A percentile compares a stretch with the other conserved stretches of the same genome.
phyloP scores from a whole-genome alignment of 768 basidiomycete species.

The Cystobasidium ongulense region DNA sequence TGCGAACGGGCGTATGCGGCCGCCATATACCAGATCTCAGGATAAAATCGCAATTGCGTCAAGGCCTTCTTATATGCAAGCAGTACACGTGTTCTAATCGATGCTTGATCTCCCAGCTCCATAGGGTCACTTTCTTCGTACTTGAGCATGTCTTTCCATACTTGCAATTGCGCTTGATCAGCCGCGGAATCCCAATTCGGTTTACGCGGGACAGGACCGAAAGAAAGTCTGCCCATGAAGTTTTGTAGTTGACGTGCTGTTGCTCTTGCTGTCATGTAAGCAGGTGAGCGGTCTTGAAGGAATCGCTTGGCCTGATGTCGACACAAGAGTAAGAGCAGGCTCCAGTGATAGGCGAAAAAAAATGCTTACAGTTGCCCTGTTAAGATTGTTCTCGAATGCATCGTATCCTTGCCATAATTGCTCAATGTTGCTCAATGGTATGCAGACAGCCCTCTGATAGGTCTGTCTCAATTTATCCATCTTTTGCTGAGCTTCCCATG shows the following conservation, averaged over 20 bases:
- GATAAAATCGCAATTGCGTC: slow-evolving; percentile 84
- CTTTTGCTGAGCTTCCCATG: slow-evolving; percentile 93
- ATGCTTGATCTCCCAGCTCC: slow-evolving; percentile 71
- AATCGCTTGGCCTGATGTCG: slow-evolving; percentile 85
- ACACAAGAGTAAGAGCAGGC: background rate
- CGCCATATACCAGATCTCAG: slow-evolving; percentile 92
- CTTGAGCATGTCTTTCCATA: slow-evolving; percentile 86
- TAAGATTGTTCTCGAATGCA: slow-evolving; percentile 77
- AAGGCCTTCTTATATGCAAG: slow-evolving; percentile 82
- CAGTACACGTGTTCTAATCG: slow-evolving; percentile 62
- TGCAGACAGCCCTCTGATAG: slow-evolving; percentile 87
- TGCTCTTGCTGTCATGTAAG: slow-evolving; percentile 89
- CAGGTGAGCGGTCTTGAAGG: slow-evolving; percentile 79
- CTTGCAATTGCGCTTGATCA: slow-evolving; percentile 67
- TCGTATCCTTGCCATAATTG: slow-evolving; percentile 88
- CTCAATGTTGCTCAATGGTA: slow-evolving; percentile 89
- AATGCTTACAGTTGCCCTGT: slow-evolving; percentile 65
- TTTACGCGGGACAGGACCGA: slow-evolving; percentile 57
- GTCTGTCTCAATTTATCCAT: slow-evolving; percentile 86
- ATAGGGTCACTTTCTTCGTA: slow-evolving; percentile 94
- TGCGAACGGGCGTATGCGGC: slow-evolving; percentile 69
- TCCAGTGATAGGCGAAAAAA: background rate
- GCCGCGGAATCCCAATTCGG: slow-evolving; percentile 63
- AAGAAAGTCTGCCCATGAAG: slow-evolving; percentile 58
- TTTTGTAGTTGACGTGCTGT: slow-evolving; percentile 70